A percentile compares a stretch with the other conserved stretches of the same genome.
Conservation (phyloP, 345 rosid species). For the Eucalyptus viminalis region DNA sequence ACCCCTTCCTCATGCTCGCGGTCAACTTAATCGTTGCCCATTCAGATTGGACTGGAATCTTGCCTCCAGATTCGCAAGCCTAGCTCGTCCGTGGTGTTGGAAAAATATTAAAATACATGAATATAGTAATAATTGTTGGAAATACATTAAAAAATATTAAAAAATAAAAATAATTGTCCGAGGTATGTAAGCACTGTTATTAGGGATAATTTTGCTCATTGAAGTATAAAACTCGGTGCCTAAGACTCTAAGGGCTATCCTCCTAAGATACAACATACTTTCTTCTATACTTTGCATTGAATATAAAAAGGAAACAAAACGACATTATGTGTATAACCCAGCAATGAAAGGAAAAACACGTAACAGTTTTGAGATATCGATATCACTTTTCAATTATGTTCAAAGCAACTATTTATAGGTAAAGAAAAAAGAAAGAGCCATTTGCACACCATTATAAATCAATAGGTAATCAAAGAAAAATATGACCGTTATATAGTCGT, state of each 20-base stretch:
- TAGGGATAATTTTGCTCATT: neutral
- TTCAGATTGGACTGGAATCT: too few species aligned
- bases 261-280: neutral
- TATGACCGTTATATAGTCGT: neutral
- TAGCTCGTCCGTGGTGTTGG: neutral
- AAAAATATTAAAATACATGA: neutral
- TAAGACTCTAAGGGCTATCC: neutral
- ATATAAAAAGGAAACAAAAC: too few species aligned
- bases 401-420: too few species aligned
- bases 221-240: too few species aligned
- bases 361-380: neutral
- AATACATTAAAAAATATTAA: too few species aligned
- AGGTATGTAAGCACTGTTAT: neutral
- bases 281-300: too few species aligned
- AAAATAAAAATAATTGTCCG: too few species aligned
- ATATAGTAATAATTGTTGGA: neutral
- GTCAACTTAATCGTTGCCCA: too few species aligned
- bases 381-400: neutral
- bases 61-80: too few species aligned
- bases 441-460: neutral
- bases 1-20: too few species aligned
- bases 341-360: neutral
- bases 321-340: neutral
- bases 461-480: neutral
- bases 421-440: neutral